A percentile compares a stretch with the other conserved stretches of the same genome.
phyloP scores from a whole-genome alignment of 495 filamentous ascomycete species.

The Talaromyces stipitatus region DNA sequence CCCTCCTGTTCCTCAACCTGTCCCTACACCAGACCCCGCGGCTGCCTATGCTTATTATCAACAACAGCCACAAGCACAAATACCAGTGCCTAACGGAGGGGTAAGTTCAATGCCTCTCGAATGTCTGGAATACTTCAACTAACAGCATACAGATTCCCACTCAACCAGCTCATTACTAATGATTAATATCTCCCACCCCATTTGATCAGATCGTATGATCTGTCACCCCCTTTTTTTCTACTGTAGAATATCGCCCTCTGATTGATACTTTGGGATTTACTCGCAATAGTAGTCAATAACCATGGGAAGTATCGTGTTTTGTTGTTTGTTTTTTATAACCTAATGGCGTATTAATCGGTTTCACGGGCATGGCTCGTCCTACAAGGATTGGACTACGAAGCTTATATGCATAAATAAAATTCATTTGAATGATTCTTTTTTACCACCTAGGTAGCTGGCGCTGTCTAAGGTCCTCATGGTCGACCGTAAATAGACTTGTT shows the following conservation, averaged over 20 bases:
- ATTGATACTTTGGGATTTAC: background rate
- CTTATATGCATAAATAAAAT: conserved; percentile 2
- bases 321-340: background rate
- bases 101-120: conserved; percentile 8
- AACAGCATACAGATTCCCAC: conserved; percentile 8
- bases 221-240: conserved; percentile 6
- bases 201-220: background rate
- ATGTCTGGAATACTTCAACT: background rate
- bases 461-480: too few relatives aligned
- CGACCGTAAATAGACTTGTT: too few relatives aligned
- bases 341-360: conserved; percentile 5
- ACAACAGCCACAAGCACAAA: conserved; percentile 19
- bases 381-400: conserved; percentile 3
- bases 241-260: conserved; percentile 10
- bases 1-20: conserved; percentile 5
- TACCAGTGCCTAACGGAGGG: conserved; percentile 21
- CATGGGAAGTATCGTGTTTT: background rate
- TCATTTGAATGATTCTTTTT: background rate
- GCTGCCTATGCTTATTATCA: conserved; percentile 36
- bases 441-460: too few relatives aligned
- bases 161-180: conserved; percentile 7
- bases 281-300: background rate
- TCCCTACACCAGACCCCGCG: conserved; percentile 10
- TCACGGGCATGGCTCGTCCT: conserved; percentile 1
- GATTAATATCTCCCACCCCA: background rate